Base-by-base conservation (phyloP, 78 protist species). In the Emiliania huxleyi region DNA sequence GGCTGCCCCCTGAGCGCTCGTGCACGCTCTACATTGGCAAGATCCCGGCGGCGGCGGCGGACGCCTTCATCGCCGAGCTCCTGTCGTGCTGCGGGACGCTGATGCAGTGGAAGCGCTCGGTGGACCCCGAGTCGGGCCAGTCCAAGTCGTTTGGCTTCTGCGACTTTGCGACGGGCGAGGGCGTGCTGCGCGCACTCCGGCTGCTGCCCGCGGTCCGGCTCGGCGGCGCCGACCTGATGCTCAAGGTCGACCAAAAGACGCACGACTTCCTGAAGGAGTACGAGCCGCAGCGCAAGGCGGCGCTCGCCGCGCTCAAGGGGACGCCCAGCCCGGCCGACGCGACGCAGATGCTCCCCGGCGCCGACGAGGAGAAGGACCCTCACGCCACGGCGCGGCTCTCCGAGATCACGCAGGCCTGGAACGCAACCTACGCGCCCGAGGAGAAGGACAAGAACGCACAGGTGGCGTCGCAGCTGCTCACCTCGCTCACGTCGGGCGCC, bases 11-110 rank as follows among this genome's bases (percentile, higher is more conserved):
- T 21, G 87, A 77, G 33, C 87, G 87, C 48, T 35, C 38, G 56
- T 81, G 89, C 55, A 81, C 89, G 3, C 40, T 44, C 29, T 81
- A 81, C 52, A 56, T 81, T 0, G 89, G 89, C 56, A 81, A 81
- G 55, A 81, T 81, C 89, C 89, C 89, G 21, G 42, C n/a, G n/a
- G 0, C 29, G 2, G 6, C 44, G 38, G 89, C 43, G 26, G 89
- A 81, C 89, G 56, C 0, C 37, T 0, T 1, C 26, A 0, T 81
- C 26, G 6, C 0, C 38, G 25, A 3, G 23, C 33, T 81, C 33
- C 89, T 81, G 56, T 35, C 2, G 29, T 44, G 48, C 19, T 81
- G 89, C 52, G 89, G 89, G 56, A 25, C 11, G 21, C 23, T 81
- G 42, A 11, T 25, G 56, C 43, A 44, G 18, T 81, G 89, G 89